Evolutionary conservation across 2,329 filamentous ascomycete genomes (phyloP), one percentile per base, ranked within the genome.

Genomic region (Dothistroma septosporum): DNA sequence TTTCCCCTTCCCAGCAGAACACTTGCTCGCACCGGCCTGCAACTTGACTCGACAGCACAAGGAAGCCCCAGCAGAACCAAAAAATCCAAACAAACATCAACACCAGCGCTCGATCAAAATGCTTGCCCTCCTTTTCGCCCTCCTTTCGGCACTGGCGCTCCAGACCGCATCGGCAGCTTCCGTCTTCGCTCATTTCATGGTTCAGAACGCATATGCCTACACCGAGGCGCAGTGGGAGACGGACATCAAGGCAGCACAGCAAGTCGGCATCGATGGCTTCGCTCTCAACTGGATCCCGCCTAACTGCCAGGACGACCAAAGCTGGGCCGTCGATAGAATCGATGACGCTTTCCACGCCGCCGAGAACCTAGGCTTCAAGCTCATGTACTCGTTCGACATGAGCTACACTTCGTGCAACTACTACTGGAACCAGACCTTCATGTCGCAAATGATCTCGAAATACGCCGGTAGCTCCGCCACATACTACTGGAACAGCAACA

Each of bases 351-450:
- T 67, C 62, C 67, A 63, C 50, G 74, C 70, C 55, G 74, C 73
- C 46, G 70, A 70, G 60, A 49, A 66, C 35, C 63, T 69, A 55
- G 68, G 70, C 61, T 76, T 76, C 69, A 70, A 71, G 64, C 68
- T 76, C 62, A 70, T 74, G 62, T 69, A 72, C 62, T 75, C 74
- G 21, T 76, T 76, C 65, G 74, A 76, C 66, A 76, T 76, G 74
- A 74, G 69, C 66, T 74, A 71, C 61, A 67, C 66, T 53, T 58
- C 64, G 16, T 76, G 73, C 67, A 66, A 71, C 60, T 56, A 63
- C 47, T 74, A 70, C 68, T 76, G 74, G 74, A 76, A 75, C 69
- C 66, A 67, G 63, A 72, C 70, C 14, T 75, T 70, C 66, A 75
- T 75, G 72, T 61, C 70, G 35, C 64, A 69, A 24, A 69, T 72